A percentile compares a stretch with the other conserved stretches of the same genome.
These are phyloP conservation scores for Myriosclerotinia duriaeana DNA, from an alignment of 2,329 filamentous ascomycete species.

Conservation along the genomic window DNA sequence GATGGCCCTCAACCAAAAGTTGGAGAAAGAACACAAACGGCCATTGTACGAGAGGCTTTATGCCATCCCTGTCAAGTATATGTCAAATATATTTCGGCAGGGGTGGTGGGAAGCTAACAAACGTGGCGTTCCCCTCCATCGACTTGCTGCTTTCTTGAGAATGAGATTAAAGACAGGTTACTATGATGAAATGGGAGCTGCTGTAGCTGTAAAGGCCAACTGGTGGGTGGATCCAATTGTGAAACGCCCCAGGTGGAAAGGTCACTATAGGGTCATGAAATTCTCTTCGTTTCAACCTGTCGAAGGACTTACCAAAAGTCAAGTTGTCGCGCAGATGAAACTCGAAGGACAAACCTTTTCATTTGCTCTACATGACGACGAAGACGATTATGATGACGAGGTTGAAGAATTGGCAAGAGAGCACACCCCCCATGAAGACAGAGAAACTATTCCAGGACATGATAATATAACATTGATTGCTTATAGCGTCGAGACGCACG, in stretches of 20 bases:
- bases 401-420: neutral
- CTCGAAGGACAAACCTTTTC: neutral
- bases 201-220: conserved; percentile 11
- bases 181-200: neutral
- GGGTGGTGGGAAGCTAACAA: conserved; percentile 8
- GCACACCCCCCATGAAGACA: neutral
- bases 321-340: conserved; percentile 13
- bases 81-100: conserved; percentile 6
- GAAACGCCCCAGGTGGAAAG: conserved; percentile 9
- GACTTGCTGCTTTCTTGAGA: conserved; percentile 4
- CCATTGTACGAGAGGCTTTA: conserved; percentile 6
- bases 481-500: conserved; percentile 3
- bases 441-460: neutral
- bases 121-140: conserved; percentile 5
- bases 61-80: conserved; percentile 11
- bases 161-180: neutral
- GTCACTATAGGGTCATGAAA: conserved; percentile 2
- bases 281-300: conserved; percentile 16
- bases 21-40: conserved; percentile 2
- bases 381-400: conserved; percentile 8
- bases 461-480: neutral
- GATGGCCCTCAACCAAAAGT: neutral
- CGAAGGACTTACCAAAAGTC: neutral
- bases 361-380: conserved; percentile 1
- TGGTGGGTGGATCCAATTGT: conserved; percentile 3